Conservation (phyloP, 2,329 filamentous ascomycete species). For the Cladosporium sp. region DNA sequence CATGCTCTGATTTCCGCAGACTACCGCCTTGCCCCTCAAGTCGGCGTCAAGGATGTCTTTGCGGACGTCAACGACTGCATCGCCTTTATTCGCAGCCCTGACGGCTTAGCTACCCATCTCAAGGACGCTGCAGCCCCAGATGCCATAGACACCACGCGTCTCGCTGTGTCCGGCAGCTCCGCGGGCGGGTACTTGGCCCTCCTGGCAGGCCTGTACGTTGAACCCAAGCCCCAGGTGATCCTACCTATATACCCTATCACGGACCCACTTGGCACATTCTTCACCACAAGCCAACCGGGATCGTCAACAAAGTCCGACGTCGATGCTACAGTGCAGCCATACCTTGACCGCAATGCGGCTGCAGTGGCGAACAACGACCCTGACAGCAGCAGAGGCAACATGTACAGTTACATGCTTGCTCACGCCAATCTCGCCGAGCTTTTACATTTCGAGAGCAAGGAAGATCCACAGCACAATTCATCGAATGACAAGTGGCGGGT, state of each 20-base stretch:
- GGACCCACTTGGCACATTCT: constrained; percentile 35
- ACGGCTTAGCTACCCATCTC: constrained; percentile 22
- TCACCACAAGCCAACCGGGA: constrained; percentile 30
- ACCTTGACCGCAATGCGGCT: constrained; percentile 27
- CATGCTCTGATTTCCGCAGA: constrained; percentile 34
- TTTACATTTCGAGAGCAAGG: constrained; percentile 16
- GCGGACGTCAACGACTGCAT: constrained; percentile 34
- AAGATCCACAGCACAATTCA: constrained; percentile 20
- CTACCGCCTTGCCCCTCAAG: constrained; percentile 37
- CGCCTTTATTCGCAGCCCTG: constrained; percentile 29
- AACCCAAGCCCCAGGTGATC: constrained; percentile 36
- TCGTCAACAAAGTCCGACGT: not conserved
- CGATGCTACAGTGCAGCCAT: constrained; percentile 24
- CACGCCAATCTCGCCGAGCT: constrained; percentile 31
- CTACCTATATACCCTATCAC: constrained; percentile 37
- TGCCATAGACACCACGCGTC: constrained; percentile 24
- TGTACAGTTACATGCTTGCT: constrained; percentile 34
- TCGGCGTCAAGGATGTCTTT: constrained; percentile 33
- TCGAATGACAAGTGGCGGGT: constrained; percentile 30
- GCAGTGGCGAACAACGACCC: constrained; percentile 28
- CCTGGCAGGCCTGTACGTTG: constrained; percentile 33
- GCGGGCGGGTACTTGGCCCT: constrained; percentile 36
- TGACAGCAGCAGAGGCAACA: constrained; percentile 22
- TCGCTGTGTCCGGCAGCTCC: constrained; percentile 34
- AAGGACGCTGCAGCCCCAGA: constrained; percentile 7